Percentiles rank a stretch among this genome's conserved stretches.
Conservation (phyloP, 257 asterid species). For the Handroanthus guayacan region DNA sequence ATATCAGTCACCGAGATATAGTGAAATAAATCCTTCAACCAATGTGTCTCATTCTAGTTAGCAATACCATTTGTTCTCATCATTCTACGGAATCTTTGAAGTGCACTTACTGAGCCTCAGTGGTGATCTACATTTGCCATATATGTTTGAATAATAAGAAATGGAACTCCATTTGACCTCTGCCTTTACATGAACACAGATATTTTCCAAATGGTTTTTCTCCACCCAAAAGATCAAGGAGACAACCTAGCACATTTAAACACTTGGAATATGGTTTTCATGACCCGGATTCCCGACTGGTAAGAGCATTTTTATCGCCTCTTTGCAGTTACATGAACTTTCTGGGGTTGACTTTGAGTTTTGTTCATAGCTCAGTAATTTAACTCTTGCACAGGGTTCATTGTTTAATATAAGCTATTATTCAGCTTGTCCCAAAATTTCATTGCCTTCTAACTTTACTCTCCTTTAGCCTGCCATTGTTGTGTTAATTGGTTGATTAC, state of each 20-base stretch:
- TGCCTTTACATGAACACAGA: slow-evolving; percentile 55
- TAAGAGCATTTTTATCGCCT: slow-evolving; percentile 44
- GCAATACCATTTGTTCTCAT: background rate
- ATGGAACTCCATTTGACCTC: slow-evolving; percentile 33
- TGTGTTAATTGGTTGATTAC: slow-evolving; percentile 29
- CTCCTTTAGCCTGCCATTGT: slow-evolving; percentile 27
- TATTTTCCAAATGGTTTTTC: slow-evolving; percentile 51
- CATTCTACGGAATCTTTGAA: slow-evolving; percentile 14
- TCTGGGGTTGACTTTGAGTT: slow-evolving; percentile 12
- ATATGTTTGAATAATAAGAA: slow-evolving; percentile 14
- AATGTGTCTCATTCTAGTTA: too few species aligned
- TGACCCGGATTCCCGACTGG: slow-evolving; percentile 56
- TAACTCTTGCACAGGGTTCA: slow-evolving; percentile 3
- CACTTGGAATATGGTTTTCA: slow-evolving; percentile 49
- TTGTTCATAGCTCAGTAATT: slow-evolving; percentile 12
- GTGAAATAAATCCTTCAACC: too few species aligned
- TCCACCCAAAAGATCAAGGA: slow-evolving; percentile 52
- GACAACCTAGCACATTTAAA: slow-evolving; percentile 44
- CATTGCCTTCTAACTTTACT: background rate
- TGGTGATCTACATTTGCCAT: slow-evolving; percentile 26
- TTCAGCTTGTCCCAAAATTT: slow-evolving; percentile 22
- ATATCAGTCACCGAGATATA: too few species aligned
- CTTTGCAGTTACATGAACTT: slow-evolving; percentile 30
- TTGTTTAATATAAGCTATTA: slow-evolving; percentile 15
- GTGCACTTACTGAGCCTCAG: slow-evolving; percentile 16